Conservation (phyloP, 371 early-diverging fungal species). For the Zopfochytrium polystomum region DNA sequence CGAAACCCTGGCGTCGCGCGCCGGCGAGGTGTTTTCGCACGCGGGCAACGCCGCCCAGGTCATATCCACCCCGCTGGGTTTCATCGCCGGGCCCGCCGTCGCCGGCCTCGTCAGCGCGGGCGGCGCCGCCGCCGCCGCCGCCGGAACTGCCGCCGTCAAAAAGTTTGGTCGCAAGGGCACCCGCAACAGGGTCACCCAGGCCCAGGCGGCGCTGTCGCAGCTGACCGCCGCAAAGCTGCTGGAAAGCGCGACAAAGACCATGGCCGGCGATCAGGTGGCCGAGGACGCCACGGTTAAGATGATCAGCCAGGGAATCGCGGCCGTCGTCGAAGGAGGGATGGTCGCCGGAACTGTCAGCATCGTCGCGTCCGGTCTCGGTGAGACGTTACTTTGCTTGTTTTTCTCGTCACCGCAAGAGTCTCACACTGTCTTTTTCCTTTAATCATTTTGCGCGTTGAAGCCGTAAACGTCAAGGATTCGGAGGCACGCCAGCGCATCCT, state of each 20-base stretch:
- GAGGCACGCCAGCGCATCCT: no score
- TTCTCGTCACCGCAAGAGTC: not conserved
- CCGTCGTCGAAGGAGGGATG: slow-evolving; percentile 29
- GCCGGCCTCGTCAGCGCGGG: no score
- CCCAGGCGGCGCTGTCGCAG: no score
- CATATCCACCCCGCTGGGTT: slow-evolving; percentile 19
- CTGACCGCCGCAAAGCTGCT: slow-evolving; percentile 20
- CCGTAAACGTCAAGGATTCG: no score
- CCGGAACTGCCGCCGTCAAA: slow-evolving; percentile 25
- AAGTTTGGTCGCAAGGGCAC: slow-evolving; percentile 30
- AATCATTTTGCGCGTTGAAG: no score
- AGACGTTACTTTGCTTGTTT: slow-evolving; percentile 1
- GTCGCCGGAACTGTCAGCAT: slow-evolving; percentile 29
- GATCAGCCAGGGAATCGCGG: slow-evolving; percentile 20
- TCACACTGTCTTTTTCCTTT: slow-evolving; percentile 1
- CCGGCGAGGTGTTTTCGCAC: slow-evolving; percentile 28
- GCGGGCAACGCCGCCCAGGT: slow-evolving; percentile 30
- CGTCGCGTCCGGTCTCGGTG: slow-evolving; percentile 28
- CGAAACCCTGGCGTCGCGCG: slow-evolving; percentile 26
- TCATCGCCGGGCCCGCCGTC: slow-evolving; percentile 24
- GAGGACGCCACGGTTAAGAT: slow-evolving; percentile 18
- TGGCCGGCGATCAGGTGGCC: slow-evolving; percentile 14
- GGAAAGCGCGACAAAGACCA: slow-evolving; percentile 9
- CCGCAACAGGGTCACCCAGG: not conserved
- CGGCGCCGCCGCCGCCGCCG: slow-evolving; percentile 27